Evolutionary conservation across 2,329 filamentous ascomycete genomes (phyloP), one percentile per base, ranked within the genome.

Genomic region (Fusarium goolgardi): DNA sequence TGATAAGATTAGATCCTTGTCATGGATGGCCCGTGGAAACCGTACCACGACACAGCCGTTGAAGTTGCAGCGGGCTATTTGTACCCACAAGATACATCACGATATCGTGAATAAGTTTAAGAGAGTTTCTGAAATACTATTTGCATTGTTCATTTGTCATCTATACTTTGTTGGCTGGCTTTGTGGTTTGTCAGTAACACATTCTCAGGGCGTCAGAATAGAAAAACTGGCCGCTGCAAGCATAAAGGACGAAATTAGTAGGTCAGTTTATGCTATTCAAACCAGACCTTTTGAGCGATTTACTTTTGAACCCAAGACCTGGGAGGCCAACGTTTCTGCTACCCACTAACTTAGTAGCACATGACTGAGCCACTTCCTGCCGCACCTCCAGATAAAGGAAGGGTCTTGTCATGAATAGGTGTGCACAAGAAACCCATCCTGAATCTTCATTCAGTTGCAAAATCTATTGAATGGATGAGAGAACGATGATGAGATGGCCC

Each of bases 1-100:
- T 78, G 77, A 78, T 78, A 77, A 78, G 77, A 78, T 78, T 77
- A 78, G 76, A 78, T 77, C 70, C 60, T 55, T 57, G 60, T 23
- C n/a, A 41, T 59, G 41, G 37, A 31, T 59, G 34, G 44, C 57
- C 59, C 66, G 58, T 59, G 58, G 57, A 69, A 69, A 65, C 66
- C 62, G 71, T 55, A 44, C 41, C 29, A 55, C 39, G 44, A 29
- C 45, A 41, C n/a, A 52, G 32, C 56, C 27, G 15, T 39, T 29
- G 23, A 50, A 27, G 8, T 39, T 37, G 13, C 23, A n/a, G 35
- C 31, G 21, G 47, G 15, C 25, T 16, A 29, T 12, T 29, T 11
- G 32, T 34, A n/a, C 9, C 21, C 43, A 49, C 21, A 57, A 45
- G 16, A 21, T 32, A 45, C 15, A 31, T 15, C 15, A 23, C 21